Evolutionary conservation across 1,139 yeast genomes (phyloP), one percentile per base, ranked within the genome.

Genomic region (Suhomyces bolitotheri): DNA sequence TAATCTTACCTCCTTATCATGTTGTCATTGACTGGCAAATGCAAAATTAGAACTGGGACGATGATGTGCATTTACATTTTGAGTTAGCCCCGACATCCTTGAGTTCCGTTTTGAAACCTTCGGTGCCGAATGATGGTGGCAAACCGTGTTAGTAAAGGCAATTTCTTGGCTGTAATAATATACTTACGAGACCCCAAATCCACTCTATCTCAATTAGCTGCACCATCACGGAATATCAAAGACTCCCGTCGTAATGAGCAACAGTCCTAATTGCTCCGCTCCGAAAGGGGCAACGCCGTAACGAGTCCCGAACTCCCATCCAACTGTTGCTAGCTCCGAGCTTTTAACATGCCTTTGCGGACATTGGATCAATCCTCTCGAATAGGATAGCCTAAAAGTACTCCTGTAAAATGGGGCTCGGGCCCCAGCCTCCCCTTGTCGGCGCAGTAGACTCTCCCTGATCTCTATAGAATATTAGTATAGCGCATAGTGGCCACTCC

Each of bases 341-440:
- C 27, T 31, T 35, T 29, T 27, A 40, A 40, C 43, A 40, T 32
- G 31, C 31, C 6, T 20, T 29, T 39, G 40, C 30, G 33, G 23
- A 16, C 29, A 39, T 43, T 46, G 50, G 49, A 40, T 44, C 47
- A 25, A 34, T 46, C 50, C 50, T 27, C 42, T 19, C 16, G 33
- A 22, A n/a, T 30, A 33, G 44, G 48, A 46, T 33, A 39, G 47
- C 50, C 50, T 46, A 37, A 34, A 25, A 24, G 23, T 10, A 10
- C 29, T 15, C 22, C 13, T 22, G 10, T 22, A 29, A 22, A 23
- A 29, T 29, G 20, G 8, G 20, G 8, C 8, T 8, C 20, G 20
- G n/a, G n/a, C n/a, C n/a, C n/a, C n/a, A n/a, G n/a, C n/a, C n/a
- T n/a, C n/a, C n/a, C n/a, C n/a, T n/a, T n/a, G n/a, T n/a, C n/a